phyloP scores from a whole-genome alignment of 139 green algal genomes.

The Picocystis salinarum region DNA sequence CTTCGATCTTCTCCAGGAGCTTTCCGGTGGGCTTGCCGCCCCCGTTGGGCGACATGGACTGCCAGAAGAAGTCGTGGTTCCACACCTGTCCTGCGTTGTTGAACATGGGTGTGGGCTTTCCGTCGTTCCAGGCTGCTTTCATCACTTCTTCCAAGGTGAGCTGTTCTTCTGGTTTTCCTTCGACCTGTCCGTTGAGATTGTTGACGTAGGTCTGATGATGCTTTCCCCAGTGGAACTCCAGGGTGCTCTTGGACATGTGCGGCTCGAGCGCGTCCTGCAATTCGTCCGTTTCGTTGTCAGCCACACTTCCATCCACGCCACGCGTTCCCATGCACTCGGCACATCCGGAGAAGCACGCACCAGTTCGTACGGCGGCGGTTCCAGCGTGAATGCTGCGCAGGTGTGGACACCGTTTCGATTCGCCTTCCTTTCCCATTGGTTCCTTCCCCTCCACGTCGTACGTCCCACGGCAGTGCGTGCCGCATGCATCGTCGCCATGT shows the following conservation, averaged over 20 bases:
- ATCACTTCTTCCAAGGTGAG: conserved; percentile 75
- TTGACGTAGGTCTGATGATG: conserved; percentile 66
- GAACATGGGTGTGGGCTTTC: conserved; percentile 67
- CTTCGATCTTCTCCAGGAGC: conserved; percentile 52
- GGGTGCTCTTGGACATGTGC: conserved; percentile 40
- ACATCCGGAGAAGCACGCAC: too few species aligned
- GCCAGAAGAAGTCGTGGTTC: conserved; percentile 96
- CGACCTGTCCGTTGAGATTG: conserved; percentile 90
- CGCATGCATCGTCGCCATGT: too few species aligned
- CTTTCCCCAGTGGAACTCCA: conserved; percentile 87
- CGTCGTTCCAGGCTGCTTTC: conserved; percentile 55
- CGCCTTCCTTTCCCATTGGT: too few species aligned
- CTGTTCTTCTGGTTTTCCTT: conserved; percentile 57
- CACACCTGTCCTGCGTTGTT: conserved; percentile 33
- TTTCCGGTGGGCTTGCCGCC: conserved; percentile 51
- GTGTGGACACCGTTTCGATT: too few species aligned
- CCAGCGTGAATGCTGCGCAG: too few species aligned
- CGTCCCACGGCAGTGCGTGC: too few species aligned
- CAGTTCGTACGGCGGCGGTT: too few species aligned
- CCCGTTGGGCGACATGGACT: conserved; percentile 59
- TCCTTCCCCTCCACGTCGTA: too few species aligned
- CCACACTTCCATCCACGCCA: too few species aligned
- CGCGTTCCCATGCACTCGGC: too few species aligned
- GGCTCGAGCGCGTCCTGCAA: conserved; percentile 48
- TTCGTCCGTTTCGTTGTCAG: too few species aligned